These are phyloP conservation scores for Auricularia cornea DNA, from an alignment of 768 basidiomycete species.

Conservation along the genomic window DNA sequence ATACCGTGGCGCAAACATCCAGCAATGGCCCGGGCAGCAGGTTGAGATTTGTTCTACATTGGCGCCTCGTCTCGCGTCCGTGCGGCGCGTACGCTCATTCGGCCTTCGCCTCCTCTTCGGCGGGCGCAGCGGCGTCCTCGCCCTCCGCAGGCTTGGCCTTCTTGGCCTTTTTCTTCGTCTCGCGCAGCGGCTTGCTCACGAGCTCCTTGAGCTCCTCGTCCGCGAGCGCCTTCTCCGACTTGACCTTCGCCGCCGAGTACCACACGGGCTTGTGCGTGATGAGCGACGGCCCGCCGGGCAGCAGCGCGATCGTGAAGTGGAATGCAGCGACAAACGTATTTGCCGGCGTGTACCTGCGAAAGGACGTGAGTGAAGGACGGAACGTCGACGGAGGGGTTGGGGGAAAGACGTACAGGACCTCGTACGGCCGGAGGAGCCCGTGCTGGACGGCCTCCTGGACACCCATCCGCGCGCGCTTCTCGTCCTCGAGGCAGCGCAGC, in stretches of 20 bases:
- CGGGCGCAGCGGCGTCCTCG: constrained; percentile 29
- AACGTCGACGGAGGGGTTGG: neutral
- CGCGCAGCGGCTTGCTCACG: constrained; percentile 70
- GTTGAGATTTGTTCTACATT: neutral
- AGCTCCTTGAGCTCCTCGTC: constrained; percentile 80
- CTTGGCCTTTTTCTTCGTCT: constrained; percentile 90
- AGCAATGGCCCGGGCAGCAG: neutral
- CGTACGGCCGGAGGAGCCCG: constrained; percentile 87
- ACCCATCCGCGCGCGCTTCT: constrained; percentile 92
- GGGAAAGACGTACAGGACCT: constrained; percentile 61
- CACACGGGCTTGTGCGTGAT: constrained; percentile 84
- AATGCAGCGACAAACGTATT: constrained; percentile 88
- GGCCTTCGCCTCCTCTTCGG: constrained; percentile 25
- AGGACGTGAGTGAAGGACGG: constrained; percentile 3
- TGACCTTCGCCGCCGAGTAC: constrained; percentile 89
- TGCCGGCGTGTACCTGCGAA: constrained; percentile 66
- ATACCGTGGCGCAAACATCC: too few species aligned
- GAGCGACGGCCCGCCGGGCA: constrained; percentile 78
- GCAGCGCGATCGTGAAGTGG: constrained; percentile 94
- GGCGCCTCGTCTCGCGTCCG: too few species aligned
- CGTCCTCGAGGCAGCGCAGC: constrained; percentile 86
- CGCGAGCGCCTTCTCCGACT: constrained; percentile 81
- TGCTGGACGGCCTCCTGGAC: constrained; percentile 95
- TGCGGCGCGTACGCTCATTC: constrained; percentile 1
- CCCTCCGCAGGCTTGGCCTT: constrained; percentile 46